Percentiles rank a stretch among this genome's conserved stretches.
Evolutionary conservation across 352 stramenopile genomes (phyloP).

Genomic region (Globisporangium polare): DNA sequence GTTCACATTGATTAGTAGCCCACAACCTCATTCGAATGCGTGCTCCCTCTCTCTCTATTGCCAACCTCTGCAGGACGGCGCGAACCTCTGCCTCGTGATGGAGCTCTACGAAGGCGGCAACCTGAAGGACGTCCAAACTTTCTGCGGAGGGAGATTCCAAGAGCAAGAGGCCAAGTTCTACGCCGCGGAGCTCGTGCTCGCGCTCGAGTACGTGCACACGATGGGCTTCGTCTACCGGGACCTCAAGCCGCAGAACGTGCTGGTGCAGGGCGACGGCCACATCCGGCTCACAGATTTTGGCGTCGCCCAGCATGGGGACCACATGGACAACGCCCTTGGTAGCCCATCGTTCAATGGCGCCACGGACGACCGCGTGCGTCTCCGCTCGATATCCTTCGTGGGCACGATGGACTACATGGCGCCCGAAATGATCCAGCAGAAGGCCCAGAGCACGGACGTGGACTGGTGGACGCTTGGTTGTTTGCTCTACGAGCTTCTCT

Average conservation of each 20-base stretch:
- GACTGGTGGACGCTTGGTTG: slow-evolving; percentile 82
- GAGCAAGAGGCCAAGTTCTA: slow-evolving; percentile 85
- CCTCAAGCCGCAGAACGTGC: slow-evolving; percentile 58
- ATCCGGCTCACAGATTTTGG: slow-evolving; percentile 26
- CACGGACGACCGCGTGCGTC: slow-evolving; percentile 34
- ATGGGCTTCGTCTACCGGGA: slow-evolving; percentile 35
- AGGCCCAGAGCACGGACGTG: slow-evolving; percentile 29
- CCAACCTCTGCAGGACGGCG: slow-evolving; percentile 11
- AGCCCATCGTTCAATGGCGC: slow-evolving; percentile 25
- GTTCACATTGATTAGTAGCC: not conserved
- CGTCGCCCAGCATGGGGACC: slow-evolving; percentile 21
- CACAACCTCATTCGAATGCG: not conserved
- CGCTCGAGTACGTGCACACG: slow-evolving; percentile 77
- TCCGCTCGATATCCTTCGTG: slow-evolving; percentile 42
- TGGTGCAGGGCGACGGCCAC: slow-evolving; percentile 22
- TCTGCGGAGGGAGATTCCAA: slow-evolving; percentile 12
- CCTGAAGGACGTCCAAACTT: slow-evolving; percentile 19
- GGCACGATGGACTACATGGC: slow-evolving; percentile 51
- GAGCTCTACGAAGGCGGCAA: slow-evolving; percentile 27
- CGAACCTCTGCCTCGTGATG: slow-evolving; percentile 24
- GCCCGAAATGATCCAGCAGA: slow-evolving; percentile 36
- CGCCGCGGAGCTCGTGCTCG: slow-evolving; percentile 92
- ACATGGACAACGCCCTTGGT: not conserved
- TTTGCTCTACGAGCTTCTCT: slow-evolving; percentile 76
- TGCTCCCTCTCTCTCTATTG: not conserved